Evolutionary conservation across 768 basidiomycete genomes (phyloP), one percentile per base, ranked within the genome.

Genomic region (Naganishia randhawae): DNA sequence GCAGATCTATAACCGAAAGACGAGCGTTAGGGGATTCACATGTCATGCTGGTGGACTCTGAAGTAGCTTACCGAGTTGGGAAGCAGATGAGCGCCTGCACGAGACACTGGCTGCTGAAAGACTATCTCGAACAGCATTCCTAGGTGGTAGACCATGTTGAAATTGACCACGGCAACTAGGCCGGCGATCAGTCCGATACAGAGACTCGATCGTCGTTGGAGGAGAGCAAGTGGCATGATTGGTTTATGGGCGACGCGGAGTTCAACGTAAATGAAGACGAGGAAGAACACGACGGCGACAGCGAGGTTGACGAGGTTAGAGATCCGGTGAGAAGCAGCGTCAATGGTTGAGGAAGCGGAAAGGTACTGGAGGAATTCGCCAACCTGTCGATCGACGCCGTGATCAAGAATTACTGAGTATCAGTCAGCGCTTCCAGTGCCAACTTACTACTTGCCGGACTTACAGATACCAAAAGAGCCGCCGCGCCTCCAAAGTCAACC

Each of bases 91-190:
- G 69, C 69, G n/a, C 69, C 69, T 3, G 69, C 69, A n/a, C 50
- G 19, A 8, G 69, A 63, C 14, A 67, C n/a, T 29, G 65, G 55
- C 29, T 70, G 65, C 35, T 70, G 42, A n/a, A 66, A 70, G 1
- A 70, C 69, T 19, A 70, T 67, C 57, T 70, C 69, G 65, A 70
- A 70, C 32, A 70, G 19, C 55, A 63, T 63, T 16, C 69, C 66
- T 19, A 70, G 45, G 50, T 70, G 69, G 42, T 70, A 70, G 50
- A 63, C 64, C 69, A 70, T 70, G 32, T 70, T 70, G 65, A 70
- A 70, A 33, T 67, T 70, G 8, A 70, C 69, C 11, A 67, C 51
- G 14, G 69, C 69, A 16, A 70, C 64, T 6, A 70, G 37, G 14
- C 65, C 65, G 1, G 69, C 65, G n/a, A 70, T 70, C 41, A 70